A percentile compares a stretch with the other conserved stretches of the same genome.
Conservation (phyloP, 192 early-diverging fungal genomes). For the Chytriomyces hyalinus region DNA sequence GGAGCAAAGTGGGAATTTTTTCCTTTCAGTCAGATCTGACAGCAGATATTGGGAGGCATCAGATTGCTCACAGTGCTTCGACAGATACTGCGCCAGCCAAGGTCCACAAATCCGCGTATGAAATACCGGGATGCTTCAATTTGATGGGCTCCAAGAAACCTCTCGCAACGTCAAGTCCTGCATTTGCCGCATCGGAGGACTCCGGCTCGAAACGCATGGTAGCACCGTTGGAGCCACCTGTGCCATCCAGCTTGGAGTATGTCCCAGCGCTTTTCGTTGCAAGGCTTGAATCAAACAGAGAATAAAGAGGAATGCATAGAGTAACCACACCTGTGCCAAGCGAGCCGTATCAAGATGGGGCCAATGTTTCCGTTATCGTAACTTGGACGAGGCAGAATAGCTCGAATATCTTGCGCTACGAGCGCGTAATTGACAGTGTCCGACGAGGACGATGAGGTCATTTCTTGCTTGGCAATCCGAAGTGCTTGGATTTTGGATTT, state of each 20-base stretch:
- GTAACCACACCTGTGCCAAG: slow-evolving; percentile 57
- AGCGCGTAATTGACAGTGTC: not conserved
- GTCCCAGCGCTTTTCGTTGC: slow-evolving; percentile 56
- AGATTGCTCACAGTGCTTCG: slow-evolving; percentile 52
- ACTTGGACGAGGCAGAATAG: slow-evolving; percentile 46
- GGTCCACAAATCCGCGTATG: slow-evolving; percentile 79
- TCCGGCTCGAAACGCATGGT: slow-evolving; percentile 74
- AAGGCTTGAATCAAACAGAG: not conserved
- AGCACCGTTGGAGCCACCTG: slow-evolving; percentile 73
- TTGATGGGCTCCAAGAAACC: slow-evolving; percentile 71
- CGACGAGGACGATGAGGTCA: not conserved
- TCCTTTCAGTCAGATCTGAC: no score
- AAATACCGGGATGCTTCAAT: slow-evolving; percentile 60
- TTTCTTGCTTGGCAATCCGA: no score
- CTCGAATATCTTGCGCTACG: slow-evolving; percentile 45
- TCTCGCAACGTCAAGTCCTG: slow-evolving; percentile 44
- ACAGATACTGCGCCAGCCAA: slow-evolving; percentile 72
- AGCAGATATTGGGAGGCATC: no score
- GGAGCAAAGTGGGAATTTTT: no score
- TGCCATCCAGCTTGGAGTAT: slow-evolving; percentile 56
- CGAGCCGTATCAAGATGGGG: slow-evolving; percentile 65
- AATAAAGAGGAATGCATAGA: not conserved
- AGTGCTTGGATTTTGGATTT: no score
- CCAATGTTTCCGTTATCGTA: slow-evolving; percentile 71
- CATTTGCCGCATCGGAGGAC: slow-evolving; percentile 68